A percentile compares a stretch with the other conserved stretches of the same genome.
Conservation (phyloP, 352 stramenopile species). For the Phytophthora sp. region DNA sequence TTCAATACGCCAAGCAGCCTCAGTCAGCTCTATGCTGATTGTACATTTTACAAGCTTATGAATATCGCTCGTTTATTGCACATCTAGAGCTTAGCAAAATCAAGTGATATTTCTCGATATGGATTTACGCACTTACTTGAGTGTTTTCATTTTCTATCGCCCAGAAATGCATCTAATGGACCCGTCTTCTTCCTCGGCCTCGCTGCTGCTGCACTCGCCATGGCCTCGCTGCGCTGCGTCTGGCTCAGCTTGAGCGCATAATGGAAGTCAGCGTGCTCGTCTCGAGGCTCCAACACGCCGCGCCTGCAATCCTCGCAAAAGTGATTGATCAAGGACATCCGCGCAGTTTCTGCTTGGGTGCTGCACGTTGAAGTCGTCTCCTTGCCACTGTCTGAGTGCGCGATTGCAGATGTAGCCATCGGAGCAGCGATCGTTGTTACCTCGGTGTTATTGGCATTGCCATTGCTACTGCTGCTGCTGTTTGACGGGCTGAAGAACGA, state of each 20-base stretch:
- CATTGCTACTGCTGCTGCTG: neutral
- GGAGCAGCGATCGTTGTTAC: neutral
- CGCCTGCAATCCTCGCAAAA: constrained; percentile 51
- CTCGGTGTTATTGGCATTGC: neutral
- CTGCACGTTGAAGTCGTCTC: constrained; percentile 31
- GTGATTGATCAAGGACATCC: constrained; percentile 13
- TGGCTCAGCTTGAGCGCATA: constrained; percentile 57
- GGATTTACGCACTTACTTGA: neutral
- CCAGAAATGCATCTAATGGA: constrained; percentile 59
- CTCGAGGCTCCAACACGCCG: constrained; percentile 37
- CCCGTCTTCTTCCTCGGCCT: constrained; percentile 39
- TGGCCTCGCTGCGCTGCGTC: constrained; percentile 26
- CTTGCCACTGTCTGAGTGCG: neutral
- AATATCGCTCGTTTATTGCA: neutral
- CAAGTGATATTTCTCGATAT: neutral
- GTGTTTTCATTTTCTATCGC: constrained; percentile 16
- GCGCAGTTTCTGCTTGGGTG: constrained; percentile 7
- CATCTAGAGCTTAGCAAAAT: neutral
- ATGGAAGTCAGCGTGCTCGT: constrained; percentile 67
- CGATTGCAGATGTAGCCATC: constrained; percentile 1
- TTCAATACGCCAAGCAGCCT: constrained; percentile 11
- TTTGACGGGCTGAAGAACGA: constrained; percentile 47
- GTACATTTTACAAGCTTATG: neutral
- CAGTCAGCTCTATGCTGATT: neutral
- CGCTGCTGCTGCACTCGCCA: constrained; percentile 9